These are phyloP conservation scores for Scolecobasidium constrictum DNA, from an alignment of 2,329 filamentous ascomycete species.

Conservation along the genomic window DNA sequence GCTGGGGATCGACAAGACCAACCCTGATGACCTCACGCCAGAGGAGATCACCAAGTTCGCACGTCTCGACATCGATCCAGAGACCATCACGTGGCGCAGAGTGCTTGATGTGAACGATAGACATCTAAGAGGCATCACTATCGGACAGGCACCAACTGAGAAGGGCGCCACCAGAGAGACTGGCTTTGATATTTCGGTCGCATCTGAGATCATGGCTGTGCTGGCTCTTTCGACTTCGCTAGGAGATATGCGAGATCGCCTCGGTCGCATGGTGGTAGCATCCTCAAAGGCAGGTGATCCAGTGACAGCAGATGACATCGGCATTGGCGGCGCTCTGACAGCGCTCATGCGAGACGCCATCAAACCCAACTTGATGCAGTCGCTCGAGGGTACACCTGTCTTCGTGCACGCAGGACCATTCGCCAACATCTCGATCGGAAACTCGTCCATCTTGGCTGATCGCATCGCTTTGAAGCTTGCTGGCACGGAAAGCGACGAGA, in stretches of 20 bases:
- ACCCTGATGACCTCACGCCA: constrained; percentile 79
- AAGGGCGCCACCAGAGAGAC: constrained; percentile 82
- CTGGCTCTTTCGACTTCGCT: constrained; percentile 84
- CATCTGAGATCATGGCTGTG: constrained; percentile 97
- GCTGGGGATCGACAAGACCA: constrained; percentile 88
- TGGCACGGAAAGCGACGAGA: constrained; percentile 85
- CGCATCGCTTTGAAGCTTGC: constrained; percentile 92
- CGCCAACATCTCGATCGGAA: constrained; percentile 96
- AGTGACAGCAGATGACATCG: constrained; percentile 92
- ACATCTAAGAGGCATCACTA: constrained; percentile 77
- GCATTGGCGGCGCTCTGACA: constrained; percentile 81
- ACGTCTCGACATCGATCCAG: constrained; percentile 90
- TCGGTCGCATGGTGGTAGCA: constrained; percentile 92
- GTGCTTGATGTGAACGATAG: constrained; percentile 97
- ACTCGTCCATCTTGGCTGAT: constrained; percentile 89
- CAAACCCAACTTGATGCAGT: constrained; percentile 99
- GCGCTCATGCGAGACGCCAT: constrained; percentile 97
- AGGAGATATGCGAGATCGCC: constrained; percentile 79
- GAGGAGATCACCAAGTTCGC: constrained; percentile 85
- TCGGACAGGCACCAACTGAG: constrained; percentile 82
- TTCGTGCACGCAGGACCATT: constrained; percentile 97
- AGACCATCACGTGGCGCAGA: constrained; percentile 93
- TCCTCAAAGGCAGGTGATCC: constrained; percentile 78
- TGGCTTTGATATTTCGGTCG: constrained; percentile 95
- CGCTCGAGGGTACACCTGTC: constrained; percentile 89